A percentile compares a stretch with the other conserved stretches of the same genome.
These are phyloP conservation scores for Fusarium torulosum DNA, from an alignment of 2,329 filamentous ascomycete species.

Conservation along the genomic window DNA sequence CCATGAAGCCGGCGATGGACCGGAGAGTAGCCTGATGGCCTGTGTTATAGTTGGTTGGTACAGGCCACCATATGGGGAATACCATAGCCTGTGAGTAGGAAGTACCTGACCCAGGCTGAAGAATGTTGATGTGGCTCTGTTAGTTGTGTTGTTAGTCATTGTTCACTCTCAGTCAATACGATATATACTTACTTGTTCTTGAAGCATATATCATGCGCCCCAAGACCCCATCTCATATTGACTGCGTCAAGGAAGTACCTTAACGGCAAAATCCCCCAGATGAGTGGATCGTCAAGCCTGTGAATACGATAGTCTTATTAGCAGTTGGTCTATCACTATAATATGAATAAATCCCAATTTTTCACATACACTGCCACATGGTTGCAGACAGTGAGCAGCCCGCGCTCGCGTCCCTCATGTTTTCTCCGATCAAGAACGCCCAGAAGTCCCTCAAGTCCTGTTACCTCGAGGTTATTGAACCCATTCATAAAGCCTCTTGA, in stretches of 20 bases:
- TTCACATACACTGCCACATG: constrained; percentile 57
- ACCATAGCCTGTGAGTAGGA: constrained; percentile 83
- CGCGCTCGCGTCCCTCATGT: constrained; percentile 74
- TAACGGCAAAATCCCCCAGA: constrained; percentile 90
- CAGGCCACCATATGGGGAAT: constrained; percentile 84
- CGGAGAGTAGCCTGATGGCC: constrained; percentile 85
- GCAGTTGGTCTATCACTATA: neutral
- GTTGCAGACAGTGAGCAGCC: constrained; percentile 79
- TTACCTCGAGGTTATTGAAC: constrained; percentile 79
- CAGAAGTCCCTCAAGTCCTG: constrained; percentile 81
- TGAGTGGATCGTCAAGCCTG: constrained; percentile 92
- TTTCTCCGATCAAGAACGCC: constrained; percentile 79
- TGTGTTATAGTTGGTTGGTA: constrained; percentile 92
- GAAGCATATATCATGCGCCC: constrained; percentile 96
- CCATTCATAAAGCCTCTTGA: constrained; percentile 81
- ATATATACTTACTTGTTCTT: constrained; percentile 74
- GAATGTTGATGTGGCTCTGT: constrained; percentile 78
- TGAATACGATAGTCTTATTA: constrained; percentile 8
- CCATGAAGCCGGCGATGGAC: constrained; percentile 45
- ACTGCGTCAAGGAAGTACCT: constrained; percentile 77
- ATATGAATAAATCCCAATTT: neutral
- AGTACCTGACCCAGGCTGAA: constrained; percentile 92
- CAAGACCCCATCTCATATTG: constrained; percentile 89
- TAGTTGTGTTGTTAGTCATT: constrained; percentile 1
- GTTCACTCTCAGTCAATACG: neutral